Percentiles rank a stretch among this genome's conserved stretches.
phyloP scores from a whole-genome alignment of 805 yeast species.

The Candida sithepensis region DNA sequence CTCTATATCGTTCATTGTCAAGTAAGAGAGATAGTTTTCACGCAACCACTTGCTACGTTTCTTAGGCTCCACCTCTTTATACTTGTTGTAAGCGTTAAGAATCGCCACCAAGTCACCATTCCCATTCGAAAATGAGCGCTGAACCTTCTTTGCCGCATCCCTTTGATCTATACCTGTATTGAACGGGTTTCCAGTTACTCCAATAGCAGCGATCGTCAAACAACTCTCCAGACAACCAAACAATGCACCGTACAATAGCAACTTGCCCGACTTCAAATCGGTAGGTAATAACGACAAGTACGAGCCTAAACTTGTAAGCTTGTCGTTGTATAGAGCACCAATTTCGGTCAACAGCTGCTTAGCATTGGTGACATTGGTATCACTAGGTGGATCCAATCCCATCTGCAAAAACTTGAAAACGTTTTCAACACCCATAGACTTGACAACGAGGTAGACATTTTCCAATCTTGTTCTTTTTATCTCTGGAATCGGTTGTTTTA shows the following conservation, averaged over 20 bases:
- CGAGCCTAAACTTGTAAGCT: slow-evolving; percentile 72
- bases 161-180: slow-evolving; percentile 56
- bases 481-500: slow-evolving; percentile 80
- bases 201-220: slow-evolving; percentile 74
- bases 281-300: slow-evolving; percentile 81
- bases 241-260: slow-evolving; percentile 73
- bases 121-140: slow-evolving; percentile 40
- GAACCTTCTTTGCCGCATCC: slow-evolving; percentile 53
- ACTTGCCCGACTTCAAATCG: slow-evolving; percentile 81
- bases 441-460: slow-evolving; percentile 76
- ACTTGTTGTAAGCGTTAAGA: slow-evolving; percentile 55
- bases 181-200: slow-evolving; percentile 75
- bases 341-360: slow-evolving; percentile 52
- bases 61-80: slow-evolving; percentile 32
- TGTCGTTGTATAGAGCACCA: slow-evolving; percentile 60
- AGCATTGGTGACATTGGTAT: slow-evolving; percentile 48
- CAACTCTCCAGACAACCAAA: slow-evolving; percentile 79
- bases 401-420: slow-evolving; percentile 65
- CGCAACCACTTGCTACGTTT: slow-evolving; percentile 43
- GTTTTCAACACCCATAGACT: slow-evolving; percentile 79
- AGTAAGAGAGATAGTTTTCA: slow-evolving; percentile 58
- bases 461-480: slow-evolving; percentile 81
- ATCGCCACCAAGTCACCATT: slow-evolving; percentile 77
- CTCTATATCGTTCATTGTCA: slow-evolving; percentile 64
- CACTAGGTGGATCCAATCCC: slow-evolving; percentile 82